Evolutionary conservation across 192 early-diverging fungal species (phyloP).

Genomic region (Rhizophagus sp.): DNA sequence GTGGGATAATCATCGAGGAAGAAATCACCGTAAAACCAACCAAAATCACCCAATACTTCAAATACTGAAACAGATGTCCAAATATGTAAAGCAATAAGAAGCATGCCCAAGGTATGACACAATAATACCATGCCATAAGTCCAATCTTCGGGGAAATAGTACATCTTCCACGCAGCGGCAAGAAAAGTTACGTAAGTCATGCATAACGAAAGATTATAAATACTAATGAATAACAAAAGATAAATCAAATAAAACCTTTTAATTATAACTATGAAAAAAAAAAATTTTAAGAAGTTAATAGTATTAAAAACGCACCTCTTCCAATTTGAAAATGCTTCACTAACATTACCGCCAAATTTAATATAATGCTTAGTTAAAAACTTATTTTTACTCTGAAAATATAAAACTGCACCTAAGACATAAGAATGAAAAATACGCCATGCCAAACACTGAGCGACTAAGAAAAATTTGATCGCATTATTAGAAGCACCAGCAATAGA

Average conservation of each 20-base stretch:
- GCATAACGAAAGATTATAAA: slow-evolving; percentile 88
- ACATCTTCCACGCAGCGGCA: slow-evolving; percentile 79
- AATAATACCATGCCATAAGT: slow-evolving; percentile 72
- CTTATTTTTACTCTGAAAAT: slow-evolving; percentile 77
- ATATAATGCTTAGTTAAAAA: slow-evolving; percentile 91
- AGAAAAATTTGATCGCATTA: slow-evolving; percentile 43
- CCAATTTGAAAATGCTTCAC: slow-evolving; percentile 94
- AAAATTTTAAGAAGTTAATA: slow-evolving; percentile 9
- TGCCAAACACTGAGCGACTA: slow-evolving; percentile 71
- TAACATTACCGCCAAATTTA: slow-evolving; percentile 83
- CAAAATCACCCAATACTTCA: slow-evolving; percentile 92
- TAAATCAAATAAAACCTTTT: too few species aligned
- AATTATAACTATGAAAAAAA: too few species aligned
- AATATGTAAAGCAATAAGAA: slow-evolving; percentile 84
- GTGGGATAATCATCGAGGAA: slow-evolving; percentile 81
- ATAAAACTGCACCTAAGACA: slow-evolving; percentile 75
- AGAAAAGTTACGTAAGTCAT: slow-evolving; percentile 93
- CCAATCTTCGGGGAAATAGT: slow-evolving; percentile 71
- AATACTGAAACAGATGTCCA: slow-evolving; percentile 92
- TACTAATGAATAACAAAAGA: slow-evolving; percentile 40
- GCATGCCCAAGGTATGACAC: slow-evolving; percentile 78
- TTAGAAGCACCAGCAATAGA: slow-evolving; percentile 43
- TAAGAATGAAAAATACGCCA: slow-evolving; percentile 90
- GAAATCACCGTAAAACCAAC: slow-evolving; percentile 99
- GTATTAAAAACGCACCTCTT: slow-evolving; percentile 60